Evolutionary conservation across 768 basidiomycete species (phyloP).

Genomic region (Hygrocybe punicea): DNA sequence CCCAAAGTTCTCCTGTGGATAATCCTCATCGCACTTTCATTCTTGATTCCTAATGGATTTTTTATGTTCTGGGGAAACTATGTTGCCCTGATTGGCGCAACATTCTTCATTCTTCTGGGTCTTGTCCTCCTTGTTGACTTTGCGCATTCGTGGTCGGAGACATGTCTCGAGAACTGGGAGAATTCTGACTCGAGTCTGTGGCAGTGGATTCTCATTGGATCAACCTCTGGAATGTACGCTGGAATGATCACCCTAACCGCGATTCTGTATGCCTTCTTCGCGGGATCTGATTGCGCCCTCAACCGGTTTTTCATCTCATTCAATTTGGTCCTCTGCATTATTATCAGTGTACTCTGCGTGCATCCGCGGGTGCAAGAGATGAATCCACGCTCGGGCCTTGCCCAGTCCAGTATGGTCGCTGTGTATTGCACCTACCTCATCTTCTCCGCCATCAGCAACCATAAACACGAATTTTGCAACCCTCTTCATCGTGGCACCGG

Average conservation of each 20-base stretch:
- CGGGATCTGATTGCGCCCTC: conserved; percentile 77
- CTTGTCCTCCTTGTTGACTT: conserved; percentile 97
- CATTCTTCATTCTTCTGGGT: conserved; percentile 93
- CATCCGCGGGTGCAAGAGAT: conserved; percentile 85
- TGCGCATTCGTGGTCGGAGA: conserved; percentile 98
- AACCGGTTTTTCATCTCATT: conserved; percentile 98
- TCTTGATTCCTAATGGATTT: conserved; percentile 95
- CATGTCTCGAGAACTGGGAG: conserved; percentile 95
- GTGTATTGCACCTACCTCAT: conserved; percentile 96
- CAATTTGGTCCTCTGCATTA: conserved; percentile 77
- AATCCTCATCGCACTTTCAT: conserved; percentile 72
- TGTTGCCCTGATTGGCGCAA: conserved; percentile 85
- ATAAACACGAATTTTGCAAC: conserved; percentile 83
- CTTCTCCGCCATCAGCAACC: conserved; percentile 90
- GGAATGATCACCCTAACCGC: conserved; percentile 82
- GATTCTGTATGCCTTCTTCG: conserved; percentile 89
- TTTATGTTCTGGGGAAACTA: conserved; percentile 99
- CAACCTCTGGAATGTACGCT: conserved; percentile 85
- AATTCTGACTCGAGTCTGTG: conserved; percentile 76
- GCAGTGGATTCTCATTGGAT: conserved; percentile 94
- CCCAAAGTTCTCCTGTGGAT: conserved; percentile 92
- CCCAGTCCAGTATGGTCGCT: conserved; percentile 95
- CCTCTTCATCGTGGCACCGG: conserved; percentile 67
- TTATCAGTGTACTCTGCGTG: conserved; percentile 79
- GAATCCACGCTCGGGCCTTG: conserved; percentile 92